Evolutionary conservation across 2,329 filamentous ascomycete genomes (phyloP), one percentile per base, ranked within the genome.

Genomic region (Penicillium sp.): DNA sequence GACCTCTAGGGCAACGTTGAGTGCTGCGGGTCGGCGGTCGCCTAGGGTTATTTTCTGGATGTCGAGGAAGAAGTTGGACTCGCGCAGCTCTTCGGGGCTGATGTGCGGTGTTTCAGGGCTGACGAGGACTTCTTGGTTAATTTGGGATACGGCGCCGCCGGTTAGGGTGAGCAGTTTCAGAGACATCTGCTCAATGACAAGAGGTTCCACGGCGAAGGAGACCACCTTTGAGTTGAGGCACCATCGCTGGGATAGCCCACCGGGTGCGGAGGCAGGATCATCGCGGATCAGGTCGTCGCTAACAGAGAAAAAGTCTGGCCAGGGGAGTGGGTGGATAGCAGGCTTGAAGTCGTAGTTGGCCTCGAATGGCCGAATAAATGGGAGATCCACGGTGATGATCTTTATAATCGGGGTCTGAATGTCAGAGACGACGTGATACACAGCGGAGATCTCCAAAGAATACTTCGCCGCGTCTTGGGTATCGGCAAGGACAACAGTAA

Each of bases 341-440:
- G 95, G 92, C 12, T 88, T 83, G 62, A 98, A 86, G 63, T 96
- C 91, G 74, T 96, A 97, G 69, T 90, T 95, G 15, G 92, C 91
- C 76, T 96, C 92, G 68, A 99, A 98, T 0, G 94, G 92, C 52
- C 87, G 88, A 55, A 91, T 86, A 57, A 97, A 84, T 39, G 87
- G 84, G 5, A 98, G 75, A 55, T 89, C 87, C 41, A 90, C 83
- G 1, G 86, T 82, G 22, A 89, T 78, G 2, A 84, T 86, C 74
- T 96, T 94, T 39, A 88, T 86, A 41, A 98, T 89, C 1, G 89
- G 88, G 1, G 92, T 96, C 53, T 90, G 89, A 0, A 87, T 81
- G 71, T 98, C 93, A 5, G 90, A 90, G 2, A 88, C 81, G 1
- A 98, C 82, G 68, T 90, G 87, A 72, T 99, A 99, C 6, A 86